Percentiles rank a stretch among this genome's conserved stretches.
phyloP scores from a whole-genome alignment of 768 basidiomycete species.

The Tulasnella calospora region DNA sequence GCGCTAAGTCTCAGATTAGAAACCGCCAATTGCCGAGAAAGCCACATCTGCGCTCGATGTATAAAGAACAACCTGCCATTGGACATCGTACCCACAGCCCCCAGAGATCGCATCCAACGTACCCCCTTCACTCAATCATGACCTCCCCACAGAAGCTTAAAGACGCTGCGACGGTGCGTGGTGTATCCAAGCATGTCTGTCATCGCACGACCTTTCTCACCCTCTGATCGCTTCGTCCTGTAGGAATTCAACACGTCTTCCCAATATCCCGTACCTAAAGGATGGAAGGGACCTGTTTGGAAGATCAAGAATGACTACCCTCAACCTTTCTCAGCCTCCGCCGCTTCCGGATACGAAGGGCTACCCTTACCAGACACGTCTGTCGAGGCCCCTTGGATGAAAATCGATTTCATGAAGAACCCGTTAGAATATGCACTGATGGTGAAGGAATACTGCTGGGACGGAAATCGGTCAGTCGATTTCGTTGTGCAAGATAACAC shows the following conservation, averaged over 20 bases:
- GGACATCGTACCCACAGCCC: background rate
- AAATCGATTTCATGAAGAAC: background rate
- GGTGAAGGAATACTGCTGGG: conserved; percentile 19
- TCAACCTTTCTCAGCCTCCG: background rate
- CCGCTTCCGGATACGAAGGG: background rate
- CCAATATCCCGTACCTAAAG: background rate
- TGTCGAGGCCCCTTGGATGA: background rate
- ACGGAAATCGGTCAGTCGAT: background rate
- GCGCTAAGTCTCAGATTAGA: background rate
- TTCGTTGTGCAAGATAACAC: background rate
- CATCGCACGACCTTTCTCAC: background rate
- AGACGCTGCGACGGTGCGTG: background rate
- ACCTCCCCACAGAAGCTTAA: background rate
- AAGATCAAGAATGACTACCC: conserved; percentile 13
- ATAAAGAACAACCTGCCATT: background rate
- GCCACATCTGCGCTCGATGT: background rate
- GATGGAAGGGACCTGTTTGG: background rate
- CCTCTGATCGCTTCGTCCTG: background rate
- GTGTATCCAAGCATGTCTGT: background rate
- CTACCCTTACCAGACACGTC: background rate
- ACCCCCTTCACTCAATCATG: background rate
- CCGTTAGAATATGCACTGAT: background rate
- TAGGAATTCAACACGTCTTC: conserved; percentile 17
- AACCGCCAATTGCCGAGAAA: background rate
- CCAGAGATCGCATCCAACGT: background rate